Base-by-base conservation (phyloP, 2,329 filamentous ascomycete species). In the Nemania sp. region DNA sequence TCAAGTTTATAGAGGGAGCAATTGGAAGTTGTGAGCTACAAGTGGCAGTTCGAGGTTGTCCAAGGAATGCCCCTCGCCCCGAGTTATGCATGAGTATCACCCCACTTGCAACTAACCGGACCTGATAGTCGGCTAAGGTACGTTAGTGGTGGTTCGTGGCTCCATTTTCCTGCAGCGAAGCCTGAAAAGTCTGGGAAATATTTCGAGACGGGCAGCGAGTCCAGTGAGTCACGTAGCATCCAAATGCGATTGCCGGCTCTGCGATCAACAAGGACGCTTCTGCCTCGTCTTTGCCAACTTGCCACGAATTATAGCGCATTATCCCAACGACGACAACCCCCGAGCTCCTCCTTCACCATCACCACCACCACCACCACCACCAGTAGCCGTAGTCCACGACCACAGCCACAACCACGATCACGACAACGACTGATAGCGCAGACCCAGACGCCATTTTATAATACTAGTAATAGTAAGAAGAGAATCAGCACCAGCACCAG, bases 151-250 rank as follows among this genome's bases (percentile, higher is more conserved):
- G 25, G 25, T 29, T 29, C 4, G 25, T 29, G 25, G 25, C 25
- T 29, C 25, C 25, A 29, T 29, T 63, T 55, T 5, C 45, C 50
- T 55, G 60, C 63, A 60, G 53, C 35, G 34, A 51, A n/a, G 42
- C 43, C 54, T 34, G 13, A 51, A 56, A 64, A 54, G 20, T 54
- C 29, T 37, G 25, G 54, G 47, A 48, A 55, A 52, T 15, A 58
- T 63, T 61, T 63, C 55, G 25, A 51, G 57, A 54, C 21, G 47
- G n/a, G 50, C 51, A 63, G 50, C 54, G 46, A 61, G 57, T 60
- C 17, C 42, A 65, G 60, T 65, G 60, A 65, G 54, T 64, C 63
- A 61, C 57, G 57, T 60, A 64, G 17, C 12, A 43, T 52, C 35
- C 54, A 60, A 59, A 65, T 65, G 63, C 63, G 63, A 63, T 54